These are phyloP conservation scores for Rhinocladiella similis DNA, from an alignment of 2,329 filamentous ascomycete species.

Conservation along the genomic window DNA sequence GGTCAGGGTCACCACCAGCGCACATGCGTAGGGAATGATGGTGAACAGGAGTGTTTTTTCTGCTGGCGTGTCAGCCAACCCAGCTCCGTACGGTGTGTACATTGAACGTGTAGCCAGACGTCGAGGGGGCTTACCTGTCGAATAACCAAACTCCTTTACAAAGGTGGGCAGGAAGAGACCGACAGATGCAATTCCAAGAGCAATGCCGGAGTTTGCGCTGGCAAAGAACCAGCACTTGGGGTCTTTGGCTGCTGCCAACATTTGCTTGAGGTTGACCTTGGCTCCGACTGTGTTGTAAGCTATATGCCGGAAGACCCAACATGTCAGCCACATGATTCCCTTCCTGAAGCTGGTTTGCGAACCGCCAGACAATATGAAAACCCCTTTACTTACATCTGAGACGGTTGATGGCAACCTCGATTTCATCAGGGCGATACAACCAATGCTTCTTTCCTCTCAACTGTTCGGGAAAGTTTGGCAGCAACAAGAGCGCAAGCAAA, in stretches of 20 bases:
- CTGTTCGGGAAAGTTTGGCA: slow-evolving; percentile 64
- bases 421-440: neutral
- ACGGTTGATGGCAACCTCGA: neutral
- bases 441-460: neutral
- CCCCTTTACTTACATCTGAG: no score
- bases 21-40: slow-evolving; percentile 15
- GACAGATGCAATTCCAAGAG: slow-evolving; percentile 6
- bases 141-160: slow-evolving; percentile 12
- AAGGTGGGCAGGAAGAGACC: slow-evolving; percentile 14
- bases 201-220: slow-evolving; percentile 6
- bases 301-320: no score
- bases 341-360: no score
- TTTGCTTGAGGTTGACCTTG: slow-evolving; percentile 6
- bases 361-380: no score
- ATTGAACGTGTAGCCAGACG: neutral
- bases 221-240: slow-evolving; percentile 12
- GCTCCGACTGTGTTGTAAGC: slow-evolving; percentile 11
- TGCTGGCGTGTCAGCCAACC: neutral
- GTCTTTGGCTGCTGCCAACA: slow-evolving; percentile 3
- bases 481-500: slow-evolving; percentile 55
- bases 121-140: slow-evolving; percentile 2
- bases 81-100: no score
- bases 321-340: no score
- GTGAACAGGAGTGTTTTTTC: slow-evolving; percentile 12
- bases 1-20: neutral